phyloP scores from a whole-genome alignment of 768 basidiomycete species.

The Amyloporia xantha region DNA sequence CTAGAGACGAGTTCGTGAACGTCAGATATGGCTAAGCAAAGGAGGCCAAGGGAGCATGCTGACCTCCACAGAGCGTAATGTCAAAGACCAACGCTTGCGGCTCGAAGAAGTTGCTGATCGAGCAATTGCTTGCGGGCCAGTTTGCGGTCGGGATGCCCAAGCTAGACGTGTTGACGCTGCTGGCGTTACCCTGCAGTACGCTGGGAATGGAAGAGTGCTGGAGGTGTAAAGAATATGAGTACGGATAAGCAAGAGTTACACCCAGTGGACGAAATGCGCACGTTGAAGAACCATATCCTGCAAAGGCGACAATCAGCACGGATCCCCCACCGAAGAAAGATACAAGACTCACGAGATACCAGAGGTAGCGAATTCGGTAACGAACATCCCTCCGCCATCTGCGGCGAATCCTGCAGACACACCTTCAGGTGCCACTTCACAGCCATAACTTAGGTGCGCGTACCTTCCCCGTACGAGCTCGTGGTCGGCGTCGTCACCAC shows the following conservation, averaged over 20 bases:
- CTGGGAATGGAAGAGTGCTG: conserved; percentile 3
- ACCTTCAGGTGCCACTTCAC: background rate
- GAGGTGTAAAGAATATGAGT: background rate
- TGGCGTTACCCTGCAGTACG: conserved; percentile 21
- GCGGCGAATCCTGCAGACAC: conserved; percentile 44
- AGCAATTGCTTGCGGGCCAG: conserved; percentile 55
- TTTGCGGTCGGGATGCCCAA: conserved; percentile 66
- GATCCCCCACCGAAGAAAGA: too few species aligned
- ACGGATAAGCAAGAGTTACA: background rate
- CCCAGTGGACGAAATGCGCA: conserved; percentile 20
- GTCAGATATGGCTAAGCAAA: conserved; percentile 26
- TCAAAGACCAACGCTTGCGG: conserved; percentile 66
- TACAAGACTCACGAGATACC: conserved; percentile 52
- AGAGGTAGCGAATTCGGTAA: conserved; percentile 60
- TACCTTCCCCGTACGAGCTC: conserved; percentile 47
- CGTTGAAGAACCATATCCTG: conserved; percentile 61
- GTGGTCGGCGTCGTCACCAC: conserved; percentile 46
- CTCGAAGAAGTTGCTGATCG: conserved; percentile 45
- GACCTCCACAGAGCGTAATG: conserved; percentile 64
- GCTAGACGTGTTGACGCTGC: conserved; percentile 46
- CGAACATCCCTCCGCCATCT: conserved; percentile 66
- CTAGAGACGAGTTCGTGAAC: conserved; percentile 29
- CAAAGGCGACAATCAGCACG: background rate
- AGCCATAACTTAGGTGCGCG: background rate
- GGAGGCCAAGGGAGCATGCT: conserved; percentile 6